Conservation (phyloP, 176 grass and related monocot genomes). For the Raddia guianensis region DNA sequence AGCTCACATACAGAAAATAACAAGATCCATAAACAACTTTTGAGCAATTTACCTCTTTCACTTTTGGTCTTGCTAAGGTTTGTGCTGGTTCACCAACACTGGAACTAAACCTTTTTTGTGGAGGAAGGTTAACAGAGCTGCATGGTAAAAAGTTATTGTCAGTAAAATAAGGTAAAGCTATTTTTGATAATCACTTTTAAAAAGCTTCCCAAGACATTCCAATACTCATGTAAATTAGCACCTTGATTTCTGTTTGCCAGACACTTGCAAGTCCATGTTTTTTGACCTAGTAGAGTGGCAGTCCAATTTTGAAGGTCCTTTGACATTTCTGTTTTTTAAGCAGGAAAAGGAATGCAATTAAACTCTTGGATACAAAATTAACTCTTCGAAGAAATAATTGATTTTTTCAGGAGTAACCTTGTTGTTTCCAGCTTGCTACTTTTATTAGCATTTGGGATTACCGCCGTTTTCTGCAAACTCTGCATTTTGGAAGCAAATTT, state of each 20-base stretch:
- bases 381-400: conserved; percentile 10
- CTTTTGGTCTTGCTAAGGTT: conserved; percentile 48
- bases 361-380: conserved; percentile 12
- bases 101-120: conserved; percentile 56
- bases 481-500: conserved; percentile 33
- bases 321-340: conserved; percentile 43
- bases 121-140: conserved; percentile 70
- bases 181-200: conserved; percentile 19
- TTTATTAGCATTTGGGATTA: conserved; percentile 49
- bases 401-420: conserved; percentile 56
- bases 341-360: conserved; percentile 14
- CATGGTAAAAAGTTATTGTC: conserved; percentile 30
- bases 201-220: conserved; percentile 38
- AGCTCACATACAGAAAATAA: not conserved
- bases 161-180: conserved; percentile 29
- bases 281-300: conserved; percentile 35
- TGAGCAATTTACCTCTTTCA: conserved; percentile 55
- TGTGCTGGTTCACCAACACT: conserved; percentile 42
- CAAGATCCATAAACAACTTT: not conserved
- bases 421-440: conserved; percentile 53
- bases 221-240: conserved; percentile 40
- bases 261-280: conserved; percentile 45
- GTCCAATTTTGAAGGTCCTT: conserved; percentile 24
- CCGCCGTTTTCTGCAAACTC: conserved; percentile 51
- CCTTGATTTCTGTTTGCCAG: conserved; percentile 71